phyloP scores from a whole-genome alignment of 305 asterid species.

The Solanum hybrid region DNA sequence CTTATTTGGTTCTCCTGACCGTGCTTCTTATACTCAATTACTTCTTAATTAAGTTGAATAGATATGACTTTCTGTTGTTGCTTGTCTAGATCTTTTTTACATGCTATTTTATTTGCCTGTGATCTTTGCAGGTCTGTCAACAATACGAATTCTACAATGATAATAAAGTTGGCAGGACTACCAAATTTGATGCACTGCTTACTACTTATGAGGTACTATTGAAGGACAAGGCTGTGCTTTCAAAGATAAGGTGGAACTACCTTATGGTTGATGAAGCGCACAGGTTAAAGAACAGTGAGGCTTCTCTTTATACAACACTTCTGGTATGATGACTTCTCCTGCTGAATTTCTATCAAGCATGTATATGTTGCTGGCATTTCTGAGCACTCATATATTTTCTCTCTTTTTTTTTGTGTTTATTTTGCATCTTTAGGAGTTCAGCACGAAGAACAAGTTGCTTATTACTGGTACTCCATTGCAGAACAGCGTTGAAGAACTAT shows the following conservation, averaged over 20 bases:
- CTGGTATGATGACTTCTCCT: conserved; percentile 37
- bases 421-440: conserved; percentile 62
- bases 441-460: conserved; percentile 95
- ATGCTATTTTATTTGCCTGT: conserved; percentile 2
- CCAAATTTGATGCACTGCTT: conserved; percentile 75
- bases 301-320: conserved; percentile 78
- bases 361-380: not conserved
- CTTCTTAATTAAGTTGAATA: not conserved
- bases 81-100: not conserved
- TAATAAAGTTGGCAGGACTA: conserved; percentile 60
- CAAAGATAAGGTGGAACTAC: conserved; percentile 95
- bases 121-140: conserved; percentile 79
- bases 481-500: conserved; percentile 98
- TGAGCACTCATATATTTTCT: not conserved
- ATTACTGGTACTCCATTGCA: conserved; percentile 98
- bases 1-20: not conserved
- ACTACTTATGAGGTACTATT: conserved; percentile 93
- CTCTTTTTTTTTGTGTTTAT: not conserved
- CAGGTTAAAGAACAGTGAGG: conserved; percentile 96
- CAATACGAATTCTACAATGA: conserved; percentile 84
- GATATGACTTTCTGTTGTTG: not conserved
- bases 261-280: conserved; percentile 99
- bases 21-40: not conserved
- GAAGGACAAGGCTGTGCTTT: conserved; percentile 90
- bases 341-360: conserved; percentile 6